phyloP scores from a whole-genome alignment of 176 grass and related monocot genomes.

The Triticum urartu region DNA sequence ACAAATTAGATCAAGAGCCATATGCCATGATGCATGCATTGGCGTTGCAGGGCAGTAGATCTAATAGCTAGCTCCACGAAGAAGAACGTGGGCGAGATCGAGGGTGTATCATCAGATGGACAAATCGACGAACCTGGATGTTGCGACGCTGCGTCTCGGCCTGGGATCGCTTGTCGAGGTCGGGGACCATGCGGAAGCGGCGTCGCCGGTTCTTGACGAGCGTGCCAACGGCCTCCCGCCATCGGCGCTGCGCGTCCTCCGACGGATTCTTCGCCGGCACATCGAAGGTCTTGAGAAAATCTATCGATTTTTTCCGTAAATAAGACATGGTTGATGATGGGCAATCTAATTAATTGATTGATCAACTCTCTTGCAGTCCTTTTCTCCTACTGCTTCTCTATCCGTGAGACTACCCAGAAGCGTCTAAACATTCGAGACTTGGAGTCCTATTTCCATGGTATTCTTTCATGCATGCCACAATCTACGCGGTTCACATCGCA shows the following conservation, averaged over 20 bases:
- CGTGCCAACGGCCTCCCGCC: constrained; percentile 72
- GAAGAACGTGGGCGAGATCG: not conserved
- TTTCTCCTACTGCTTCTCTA: too few species aligned
- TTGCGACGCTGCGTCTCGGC: constrained; percentile 67
- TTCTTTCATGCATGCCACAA: not conserved
- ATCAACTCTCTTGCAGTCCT: too few species aligned
- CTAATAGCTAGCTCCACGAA: not conserved
- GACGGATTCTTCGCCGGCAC: constrained; percentile 81
- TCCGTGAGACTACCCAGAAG: not conserved
- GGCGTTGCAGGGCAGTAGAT: too few species aligned
- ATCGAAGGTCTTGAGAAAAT: constrained; percentile 73
- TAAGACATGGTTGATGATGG: constrained; percentile 30
- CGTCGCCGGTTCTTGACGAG: constrained; percentile 80
- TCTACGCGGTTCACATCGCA: not conserved
- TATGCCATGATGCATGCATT: too few species aligned
- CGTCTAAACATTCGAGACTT: not conserved
- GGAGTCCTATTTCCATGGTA: not conserved
- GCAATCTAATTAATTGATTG: too few species aligned
- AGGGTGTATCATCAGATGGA: not conserved
- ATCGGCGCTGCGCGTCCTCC: constrained; percentile 81
- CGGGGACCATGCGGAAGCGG: constrained; percentile 85
- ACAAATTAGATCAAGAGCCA: too few species aligned
- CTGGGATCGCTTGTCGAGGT: constrained; percentile 64
- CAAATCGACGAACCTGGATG: constrained; percentile 47
- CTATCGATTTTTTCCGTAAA: constrained; percentile 58